A percentile compares a stretch with the other conserved stretches of the same genome.
Conservation (phyloP, 371 early-diverging fungal genomes). For the Zopfochytrium polystomum region DNA sequence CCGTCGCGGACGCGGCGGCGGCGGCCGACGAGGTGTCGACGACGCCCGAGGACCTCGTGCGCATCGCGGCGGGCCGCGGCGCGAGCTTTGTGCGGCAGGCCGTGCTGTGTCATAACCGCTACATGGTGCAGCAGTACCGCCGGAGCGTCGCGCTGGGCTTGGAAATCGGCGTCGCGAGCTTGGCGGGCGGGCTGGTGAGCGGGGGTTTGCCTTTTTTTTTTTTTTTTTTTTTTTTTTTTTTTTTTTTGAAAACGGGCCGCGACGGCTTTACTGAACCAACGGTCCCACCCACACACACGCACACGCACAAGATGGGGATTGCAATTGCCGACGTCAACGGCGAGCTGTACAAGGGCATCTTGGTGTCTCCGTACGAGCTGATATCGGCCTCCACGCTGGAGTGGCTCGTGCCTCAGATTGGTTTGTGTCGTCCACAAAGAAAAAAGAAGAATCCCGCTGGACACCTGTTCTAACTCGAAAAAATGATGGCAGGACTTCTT, state of each 20-base stretch:
- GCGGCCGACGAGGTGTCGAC: too few relatives aligned
- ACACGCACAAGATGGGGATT: slow-evolving; percentile 4
- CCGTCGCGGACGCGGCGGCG: too few relatives aligned
- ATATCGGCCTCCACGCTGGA: slow-evolving; percentile 27
- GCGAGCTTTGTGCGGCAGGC: too few relatives aligned
- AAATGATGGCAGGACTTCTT: slow-evolving; percentile 38
- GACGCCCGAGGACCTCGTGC: slow-evolving; percentile 21
- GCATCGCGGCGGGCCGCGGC: slow-evolving; percentile 27
- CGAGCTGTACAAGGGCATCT: slow-evolving; percentile 30
- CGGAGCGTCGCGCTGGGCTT: slow-evolving; percentile 16
- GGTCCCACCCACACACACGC: background rate
- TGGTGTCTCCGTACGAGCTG: slow-evolving; percentile 20
- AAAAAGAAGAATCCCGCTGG: slow-evolving; percentile 26
- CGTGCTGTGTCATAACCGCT: slow-evolving; percentile 33
- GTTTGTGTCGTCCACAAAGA: slow-evolving; percentile 6
- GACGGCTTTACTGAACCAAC: slow-evolving; percentile 1
- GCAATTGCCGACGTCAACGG: slow-evolving; percentile 5
- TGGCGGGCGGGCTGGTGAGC: slow-evolving; percentile 34
- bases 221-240: background rate
- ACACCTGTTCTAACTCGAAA: slow-evolving; percentile 44
- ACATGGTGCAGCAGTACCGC: slow-evolving; percentile 32
- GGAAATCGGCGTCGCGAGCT: slow-evolving; percentile 30
- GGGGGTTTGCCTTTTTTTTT: background rate
- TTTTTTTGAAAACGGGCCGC: slow-evolving; percentile 19
- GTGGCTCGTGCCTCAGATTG: slow-evolving; percentile 28